Evolutionary conservation across 495 filamentous ascomycete genomes (phyloP), one percentile per base, ranked within the genome.

Genomic region (Aspergillus saccharolyticus): DNA sequence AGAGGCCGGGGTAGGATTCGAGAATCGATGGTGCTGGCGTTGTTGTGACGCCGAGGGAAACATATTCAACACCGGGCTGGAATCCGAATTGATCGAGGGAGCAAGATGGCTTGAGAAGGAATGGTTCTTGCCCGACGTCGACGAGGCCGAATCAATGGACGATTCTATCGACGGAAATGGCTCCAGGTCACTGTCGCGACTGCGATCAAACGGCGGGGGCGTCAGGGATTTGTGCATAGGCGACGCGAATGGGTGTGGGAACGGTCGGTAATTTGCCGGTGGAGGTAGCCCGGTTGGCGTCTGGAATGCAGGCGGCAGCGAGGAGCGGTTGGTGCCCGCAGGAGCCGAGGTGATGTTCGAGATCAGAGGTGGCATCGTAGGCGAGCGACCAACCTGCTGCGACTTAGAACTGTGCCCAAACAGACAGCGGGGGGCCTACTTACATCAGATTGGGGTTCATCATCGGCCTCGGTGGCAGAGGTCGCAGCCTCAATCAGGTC

Each of bases 401-500:
- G 18, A 58, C 53, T 65, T 39, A 58, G 45, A 33, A 22, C 52
- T 18, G 28, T 42, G 52, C 30, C 21, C 19, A 14, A 45, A 52
- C 24, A 25, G 14, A 51, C n/a, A 21, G 16, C 14, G 33, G 21
- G 44, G 56, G 15, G 33, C 4, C n/a, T 53, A 61, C 67, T 62
- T 56, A 77, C 74, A 64, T 77, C 74, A 9, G 89, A 83, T 60
- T 93, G 89, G 62, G 86, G 83, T 63, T 93, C 89, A 62, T 94
- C 90, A 72, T 94, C 91, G 44, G 68, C 80, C 78, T 96, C 91
- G 7, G 90, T 96, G 10, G 90, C 90, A 39, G 89, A 95, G 16
- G 91, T 87, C 20, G 89, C 89, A 10, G 91, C 91, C 71, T 96
- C 91, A 55, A 96, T 91, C 58, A 96, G 73, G 70, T 96, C 91